phyloP scores from a whole-genome alignment of 1,284 basidiomycete genomes.

The Crucibulum parvulum region DNA sequence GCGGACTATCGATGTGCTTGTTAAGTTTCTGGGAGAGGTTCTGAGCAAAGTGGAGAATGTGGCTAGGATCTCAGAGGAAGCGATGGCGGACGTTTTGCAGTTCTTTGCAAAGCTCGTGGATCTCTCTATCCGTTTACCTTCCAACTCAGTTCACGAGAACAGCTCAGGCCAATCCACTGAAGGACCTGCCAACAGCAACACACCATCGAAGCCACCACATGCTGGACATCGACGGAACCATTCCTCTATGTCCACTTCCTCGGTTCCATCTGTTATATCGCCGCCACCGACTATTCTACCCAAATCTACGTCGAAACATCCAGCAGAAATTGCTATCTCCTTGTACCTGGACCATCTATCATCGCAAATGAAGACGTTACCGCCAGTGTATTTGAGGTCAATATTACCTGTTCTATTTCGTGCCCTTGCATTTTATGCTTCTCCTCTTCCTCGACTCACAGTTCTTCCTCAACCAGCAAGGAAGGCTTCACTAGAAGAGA shows the following conservation, averaged over 20 bases:
- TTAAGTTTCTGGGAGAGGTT: slow-evolving; percentile 60
- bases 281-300: slow-evolving; percentile 28
- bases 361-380: slow-evolving; percentile 62
- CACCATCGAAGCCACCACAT: slow-evolving; percentile 28
- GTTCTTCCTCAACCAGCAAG: slow-evolving; percentile 45
- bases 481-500: slow-evolving; percentile 56
- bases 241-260: slow-evolving; percentile 54
- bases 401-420: slow-evolving; percentile 79
- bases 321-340: slow-evolving; percentile 64
- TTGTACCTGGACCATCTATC: slow-evolving; percentile 71
- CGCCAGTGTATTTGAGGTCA: slow-evolving; percentile 54
- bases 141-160: slow-evolving; percentile 29
- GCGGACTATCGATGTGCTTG: slow-evolving; percentile 62
- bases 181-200: slow-evolving; percentile 14
- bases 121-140: slow-evolving; percentile 51
- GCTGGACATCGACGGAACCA: slow-evolving; percentile 60
- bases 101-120: slow-evolving; percentile 68
- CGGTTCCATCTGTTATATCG: slow-evolving; percentile 22
- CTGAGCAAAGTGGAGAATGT: slow-evolving; percentile 57
- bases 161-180: slow-evolving; percentile 8
- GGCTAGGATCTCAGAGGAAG: slow-evolving; percentile 64
- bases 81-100: slow-evolving; percentile 55
- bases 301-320: slow-evolving; percentile 43
- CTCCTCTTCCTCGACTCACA: slow-evolving; percentile 70
- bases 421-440: slow-evolving; percentile 64